phyloP scores from a whole-genome alignment of 1,284 basidiomycete species.

The Somion occarium region DNA sequence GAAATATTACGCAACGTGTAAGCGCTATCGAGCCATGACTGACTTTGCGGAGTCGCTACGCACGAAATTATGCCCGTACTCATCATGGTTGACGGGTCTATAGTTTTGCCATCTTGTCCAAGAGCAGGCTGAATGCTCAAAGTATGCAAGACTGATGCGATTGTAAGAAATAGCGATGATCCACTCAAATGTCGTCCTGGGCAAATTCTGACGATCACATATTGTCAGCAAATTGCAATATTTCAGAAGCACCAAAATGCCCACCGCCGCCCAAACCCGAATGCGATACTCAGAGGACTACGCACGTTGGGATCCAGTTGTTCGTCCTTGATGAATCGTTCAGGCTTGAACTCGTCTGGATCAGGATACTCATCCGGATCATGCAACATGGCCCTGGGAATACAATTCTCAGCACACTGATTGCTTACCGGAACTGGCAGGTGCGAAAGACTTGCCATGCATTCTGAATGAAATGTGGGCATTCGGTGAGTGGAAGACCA shows the following conservation, averaged over 20 bases:
- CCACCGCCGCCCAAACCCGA: conserved; percentile 18
- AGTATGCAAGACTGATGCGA: conserved; percentile 13
- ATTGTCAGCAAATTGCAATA: not conserved
- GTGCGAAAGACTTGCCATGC: not conserved
- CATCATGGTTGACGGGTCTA: not conserved
- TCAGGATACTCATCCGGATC: conserved; percentile 15
- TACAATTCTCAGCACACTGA: not conserved
- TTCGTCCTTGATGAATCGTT: conserved; percentile 10
- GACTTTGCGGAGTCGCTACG: not conserved
- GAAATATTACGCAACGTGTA: not conserved
- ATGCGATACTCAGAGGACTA: conserved; percentile 8
- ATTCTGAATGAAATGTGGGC: conserved; percentile 1
- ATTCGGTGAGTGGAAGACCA: no score
- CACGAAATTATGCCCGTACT: not conserved
- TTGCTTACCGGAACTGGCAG: not conserved
- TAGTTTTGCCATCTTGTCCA: conserved; percentile 3
- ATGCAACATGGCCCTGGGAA: not conserved
- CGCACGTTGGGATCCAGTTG: conserved; percentile 9
- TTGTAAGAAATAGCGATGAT: conserved; percentile 9
- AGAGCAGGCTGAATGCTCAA: conserved; percentile 9
- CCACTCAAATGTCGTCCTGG: conserved; percentile 6
- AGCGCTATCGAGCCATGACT: not conserved
- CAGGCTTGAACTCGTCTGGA: conserved; percentile 11
- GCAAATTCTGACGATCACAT: conserved; percentile 3
- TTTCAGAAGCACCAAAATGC: not conserved